A percentile compares a stretch with the other conserved stretches of the same genome.
Conservation (phyloP, 176 grass and related monocot species). For the Cenchrus fungigraminus region DNA sequence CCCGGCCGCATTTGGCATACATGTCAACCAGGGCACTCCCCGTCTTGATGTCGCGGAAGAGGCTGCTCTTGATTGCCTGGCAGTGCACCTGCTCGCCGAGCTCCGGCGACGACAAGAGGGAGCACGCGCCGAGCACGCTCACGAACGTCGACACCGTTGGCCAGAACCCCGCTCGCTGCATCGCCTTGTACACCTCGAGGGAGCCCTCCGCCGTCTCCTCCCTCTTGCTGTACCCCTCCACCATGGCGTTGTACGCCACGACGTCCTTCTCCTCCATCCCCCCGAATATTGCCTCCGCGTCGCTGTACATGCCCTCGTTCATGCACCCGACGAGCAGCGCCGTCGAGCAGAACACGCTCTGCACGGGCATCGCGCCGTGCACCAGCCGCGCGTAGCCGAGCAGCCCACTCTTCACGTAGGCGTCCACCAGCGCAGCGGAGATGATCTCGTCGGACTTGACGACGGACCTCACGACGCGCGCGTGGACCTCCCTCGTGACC, state of each 20-base stretch:
- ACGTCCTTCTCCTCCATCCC: slow-evolving; percentile 55
- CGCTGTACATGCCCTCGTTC: slow-evolving; percentile 50
- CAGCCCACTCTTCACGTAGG: slow-evolving; percentile 69
- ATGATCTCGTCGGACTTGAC: slow-evolving; percentile 63
- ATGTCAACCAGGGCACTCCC: slow-evolving; percentile 81
- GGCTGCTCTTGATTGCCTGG: slow-evolving; percentile 58
- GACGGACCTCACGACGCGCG: slow-evolving; percentile 52
- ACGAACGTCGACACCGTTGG: slow-evolving; percentile 71
- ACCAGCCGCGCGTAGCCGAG: slow-evolving; percentile 57
- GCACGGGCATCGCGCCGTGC: slow-evolving; percentile 42
- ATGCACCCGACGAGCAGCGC: slow-evolving; percentile 80
- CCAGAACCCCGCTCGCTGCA: slow-evolving; percentile 48
- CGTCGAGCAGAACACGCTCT: slow-evolving; percentile 75
- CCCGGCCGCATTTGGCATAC: slow-evolving; percentile 85
- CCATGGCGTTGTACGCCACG: slow-evolving; percentile 75
- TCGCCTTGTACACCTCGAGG: slow-evolving; percentile 65
- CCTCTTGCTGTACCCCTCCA: slow-evolving; percentile 72
- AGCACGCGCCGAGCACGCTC: slow-evolving; percentile 80
- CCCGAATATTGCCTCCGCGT: slow-evolving; percentile 64
- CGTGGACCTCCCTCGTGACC: slow-evolving; percentile 60
- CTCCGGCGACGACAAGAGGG: slow-evolving; percentile 58
- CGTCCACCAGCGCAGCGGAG: slow-evolving; percentile 66
- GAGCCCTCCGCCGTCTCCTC: slow-evolving; percentile 57
- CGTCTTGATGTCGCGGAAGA: slow-evolving; percentile 52
- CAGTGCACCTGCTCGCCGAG: slow-evolving; percentile 79